Evolutionary conservation across 768 basidiomycete species (phyloP).

Genomic region (Pleurotus eryngii): DNA sequence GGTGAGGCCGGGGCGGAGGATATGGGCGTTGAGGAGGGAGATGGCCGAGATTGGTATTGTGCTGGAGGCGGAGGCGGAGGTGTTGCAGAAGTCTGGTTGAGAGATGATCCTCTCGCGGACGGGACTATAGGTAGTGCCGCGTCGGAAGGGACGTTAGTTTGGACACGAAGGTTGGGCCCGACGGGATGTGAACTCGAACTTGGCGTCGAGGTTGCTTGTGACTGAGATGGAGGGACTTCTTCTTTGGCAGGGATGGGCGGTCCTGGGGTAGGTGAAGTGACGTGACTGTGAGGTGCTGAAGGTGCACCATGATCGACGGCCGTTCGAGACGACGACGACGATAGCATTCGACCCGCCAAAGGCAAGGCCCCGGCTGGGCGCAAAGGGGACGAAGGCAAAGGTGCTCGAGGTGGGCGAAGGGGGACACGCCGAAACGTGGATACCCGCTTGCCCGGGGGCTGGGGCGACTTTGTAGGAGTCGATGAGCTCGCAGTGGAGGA

Average conservation of each 20-base stretch:
- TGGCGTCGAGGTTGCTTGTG: conserved; percentile 8
- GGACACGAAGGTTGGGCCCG: conserved; percentile 7
- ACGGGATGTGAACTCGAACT: conserved; percentile 11
- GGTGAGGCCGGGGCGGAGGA: conserved; percentile 11
- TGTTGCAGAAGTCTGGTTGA: conserved; percentile 3
- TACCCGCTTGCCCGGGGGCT: background rate
- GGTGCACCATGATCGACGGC: too few species aligned
- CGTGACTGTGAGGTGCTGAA: background rate
- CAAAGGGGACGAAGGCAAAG: conserved; percentile 30
- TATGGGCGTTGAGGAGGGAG: conserved; percentile 5
- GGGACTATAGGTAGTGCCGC: conserved; percentile 10
- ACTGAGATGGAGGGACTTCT: background rate
- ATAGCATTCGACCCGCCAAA: conserved; percentile 20
- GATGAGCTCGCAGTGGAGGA: conserved; percentile 15
- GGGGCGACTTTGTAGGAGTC: conserved; percentile 1
- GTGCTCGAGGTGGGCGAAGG: conserved; percentile 29
- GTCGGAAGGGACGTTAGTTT: conserved; percentile 7
- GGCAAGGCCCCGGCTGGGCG: conserved; percentile 17
- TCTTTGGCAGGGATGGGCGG: conserved; percentile 8
- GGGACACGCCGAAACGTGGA: conserved; percentile 39
- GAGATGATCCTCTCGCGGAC: conserved; percentile 15
- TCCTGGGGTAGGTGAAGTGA: background rate
- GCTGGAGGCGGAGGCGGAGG: conserved; percentile 8
- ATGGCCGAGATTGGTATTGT: conserved; percentile 3
- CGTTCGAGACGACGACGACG: background rate